A percentile compares a stretch with the other conserved stretches of the same genome.
Evolutionary conservation across 805 yeast species (phyloP).

Genomic region (Hanseniaspora taiwanica): DNA sequence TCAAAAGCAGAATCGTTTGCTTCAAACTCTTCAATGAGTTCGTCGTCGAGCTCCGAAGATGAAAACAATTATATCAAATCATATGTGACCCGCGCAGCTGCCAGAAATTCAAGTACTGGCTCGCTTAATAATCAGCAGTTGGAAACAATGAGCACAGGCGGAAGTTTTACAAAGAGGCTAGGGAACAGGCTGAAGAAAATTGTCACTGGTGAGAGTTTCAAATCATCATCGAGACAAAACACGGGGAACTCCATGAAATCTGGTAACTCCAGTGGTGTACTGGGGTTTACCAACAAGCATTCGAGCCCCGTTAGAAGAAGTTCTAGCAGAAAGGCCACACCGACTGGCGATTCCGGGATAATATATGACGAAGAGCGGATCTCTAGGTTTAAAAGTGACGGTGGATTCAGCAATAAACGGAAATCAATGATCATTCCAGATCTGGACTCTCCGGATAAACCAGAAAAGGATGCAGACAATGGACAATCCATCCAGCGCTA

Average conservation of each 20-base stretch:
- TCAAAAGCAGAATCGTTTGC: neutral
- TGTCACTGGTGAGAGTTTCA: conserved; percentile 12
- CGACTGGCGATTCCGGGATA: neutral
- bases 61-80: neutral
- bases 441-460: neutral
- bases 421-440: conserved; percentile 2
- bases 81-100: neutral
- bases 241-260: conserved; percentile 15
- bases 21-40: neutral
- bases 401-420: neutral
- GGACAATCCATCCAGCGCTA: neutral
- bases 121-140: conserved; percentile 1
- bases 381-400: neutral
- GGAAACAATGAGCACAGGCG: conserved; percentile 11
- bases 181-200: conserved; percentile 11
- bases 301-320: neutral
- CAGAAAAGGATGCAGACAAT: neutral
- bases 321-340: conserved; percentile 1
- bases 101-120: neutral
- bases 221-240: conserved; percentile 14
- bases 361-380: neutral
- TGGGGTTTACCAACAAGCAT: neutral
- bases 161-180: conserved; percentile 10
- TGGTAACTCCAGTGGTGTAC: too few relatives aligned
- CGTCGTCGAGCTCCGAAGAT: neutral